Evolutionary conservation across 306 rosid genomes (phyloP), one percentile per base, ranked within the genome.

Genomic region (Acacia confusa): DNA sequence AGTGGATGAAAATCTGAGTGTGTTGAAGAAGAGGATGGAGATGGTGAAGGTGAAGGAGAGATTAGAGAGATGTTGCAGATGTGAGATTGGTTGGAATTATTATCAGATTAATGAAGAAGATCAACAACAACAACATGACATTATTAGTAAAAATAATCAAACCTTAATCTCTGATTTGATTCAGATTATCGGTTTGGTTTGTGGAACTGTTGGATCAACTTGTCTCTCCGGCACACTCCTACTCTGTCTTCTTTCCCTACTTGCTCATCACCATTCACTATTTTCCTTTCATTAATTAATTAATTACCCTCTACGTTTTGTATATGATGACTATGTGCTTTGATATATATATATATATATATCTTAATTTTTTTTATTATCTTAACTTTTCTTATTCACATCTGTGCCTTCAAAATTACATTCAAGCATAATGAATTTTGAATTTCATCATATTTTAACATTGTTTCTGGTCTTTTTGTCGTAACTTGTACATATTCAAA

Each of bases 31-130:
- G 84, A 92, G 86, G 70, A 82, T 89, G 60, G 87, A 87, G 55
- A 60, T 82, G 50, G 79, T 88, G 72, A 92, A 79, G 87, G 85
- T 47, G 84, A 89, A 82, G 84, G 96, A 88, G 80, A 84, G 57
- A 69, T 77, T 91, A 15, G 89, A 91, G 77, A 88, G 87, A 71
- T 76, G 87, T 70, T 85, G 83, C 57, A 85, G 64, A 69, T 61
- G 72, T 28, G 75, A 82, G 40, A 66, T 78, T 61, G 93, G 93
- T 22, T 89, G 96, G 96, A 88, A 91, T 64, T 84, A 89, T 79
- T 52, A 57, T 5, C 20, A 43, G 12, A 7, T 67, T 32, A 68
- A n/a, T 12, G 11, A 20, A 9, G 25, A 48, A 16, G 13, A 27
- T 3, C 44, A 15, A 13, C 9, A 47, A n/a, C 60, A n/a, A 7